Base-by-base conservation (phyloP, 2,329 filamentous ascomycete species). In the Aspergillus spinulosporus region DNA sequence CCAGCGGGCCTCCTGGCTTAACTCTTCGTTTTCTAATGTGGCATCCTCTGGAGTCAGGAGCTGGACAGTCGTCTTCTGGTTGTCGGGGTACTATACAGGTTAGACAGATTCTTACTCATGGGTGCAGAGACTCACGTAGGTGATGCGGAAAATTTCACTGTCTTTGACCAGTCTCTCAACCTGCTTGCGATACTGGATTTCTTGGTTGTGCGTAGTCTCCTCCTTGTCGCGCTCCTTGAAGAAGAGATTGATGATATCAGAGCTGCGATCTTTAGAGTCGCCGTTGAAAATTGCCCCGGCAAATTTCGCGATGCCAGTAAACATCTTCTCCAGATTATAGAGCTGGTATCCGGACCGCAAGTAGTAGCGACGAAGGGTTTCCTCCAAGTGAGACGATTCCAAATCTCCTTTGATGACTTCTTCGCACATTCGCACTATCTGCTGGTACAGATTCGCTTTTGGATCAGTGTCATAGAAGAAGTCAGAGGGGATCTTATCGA, bases 161-260 rank as follows among this genome's bases (percentile, higher is more conserved):
- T 97, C 93, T 78, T 95, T 96, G 63, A 94, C 86, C 68, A 91
- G 87, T 74, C 94, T 94, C 75, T 97, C 92, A 1, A 94, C 92
- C 70, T 91, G 90, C 74, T 95, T 96, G 59, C 93, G 86, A 59
- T 93, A 91, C 67, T 88, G 90, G 58, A 96, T 90, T 77, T 97
- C 93, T 31, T 88, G 87, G 72, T 94, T 88, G 65, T 92, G 93
- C 49, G 92, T 96, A 0, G 91, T 96, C 68, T 92, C 88, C 14
- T 93, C 89, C 69, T 86, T 88, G 51, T 89, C 84, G 3, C 93
- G 87, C 70, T 91, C 91, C 62, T 84, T 84, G 69, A 92, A 85
- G 76, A 96, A 99, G 49, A 95, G 84, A 59, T 90, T 86, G 64
- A 95, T 88, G 58, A 99, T 88, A 59, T 97, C 92, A 4, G 89